Evolutionary conservation across 176 grass and related monocot species (phyloP).

Genomic region (Eragrostis curvula): DNA sequence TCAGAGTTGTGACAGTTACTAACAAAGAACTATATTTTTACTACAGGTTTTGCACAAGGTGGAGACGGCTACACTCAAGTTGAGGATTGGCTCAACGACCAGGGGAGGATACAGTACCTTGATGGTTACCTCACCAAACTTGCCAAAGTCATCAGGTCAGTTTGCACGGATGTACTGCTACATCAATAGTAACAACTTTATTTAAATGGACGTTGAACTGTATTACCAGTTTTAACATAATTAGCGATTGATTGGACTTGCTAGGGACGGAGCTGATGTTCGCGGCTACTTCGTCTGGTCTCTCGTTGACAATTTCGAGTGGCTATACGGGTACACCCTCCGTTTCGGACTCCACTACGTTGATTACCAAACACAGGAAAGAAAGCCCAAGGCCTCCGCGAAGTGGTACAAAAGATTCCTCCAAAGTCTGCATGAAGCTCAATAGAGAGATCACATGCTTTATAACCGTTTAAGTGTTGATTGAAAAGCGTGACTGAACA

Average conservation of each 20-base stretch:
- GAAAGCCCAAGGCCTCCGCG: conserved; percentile 65
- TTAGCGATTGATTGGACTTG: too few species aligned
- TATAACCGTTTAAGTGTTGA: not conserved
- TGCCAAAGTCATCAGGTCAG: conserved; percentile 56
- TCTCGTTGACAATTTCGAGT: conserved; percentile 72
- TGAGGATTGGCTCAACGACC: conserved; percentile 63
- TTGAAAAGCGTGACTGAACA: not conserved
- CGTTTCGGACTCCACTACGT: conserved; percentile 66
- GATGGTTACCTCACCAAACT: conserved; percentile 54
- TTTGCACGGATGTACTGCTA: not conserved
- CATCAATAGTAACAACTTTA: too few species aligned
- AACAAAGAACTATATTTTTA: not conserved
- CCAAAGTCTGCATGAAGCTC: conserved; percentile 8
- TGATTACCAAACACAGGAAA: conserved; percentile 58
- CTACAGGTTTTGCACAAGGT: conserved; percentile 55
- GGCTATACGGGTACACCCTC: conserved; percentile 58
- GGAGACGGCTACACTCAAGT: not conserved
- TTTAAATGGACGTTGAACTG: not conserved
- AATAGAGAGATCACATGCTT: not conserved
- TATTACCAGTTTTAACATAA: not conserved
- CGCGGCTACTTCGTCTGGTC: conserved; percentile 78
- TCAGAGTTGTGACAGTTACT: not conserved
- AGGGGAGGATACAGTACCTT: conserved; percentile 49
- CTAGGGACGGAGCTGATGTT: conserved; percentile 69
- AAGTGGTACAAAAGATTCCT: conserved; percentile 67